Percentiles rank a stretch among this genome's conserved stretches.
Conservation (phyloP, 805 yeast species). For the Yarrowia sp. region DNA sequence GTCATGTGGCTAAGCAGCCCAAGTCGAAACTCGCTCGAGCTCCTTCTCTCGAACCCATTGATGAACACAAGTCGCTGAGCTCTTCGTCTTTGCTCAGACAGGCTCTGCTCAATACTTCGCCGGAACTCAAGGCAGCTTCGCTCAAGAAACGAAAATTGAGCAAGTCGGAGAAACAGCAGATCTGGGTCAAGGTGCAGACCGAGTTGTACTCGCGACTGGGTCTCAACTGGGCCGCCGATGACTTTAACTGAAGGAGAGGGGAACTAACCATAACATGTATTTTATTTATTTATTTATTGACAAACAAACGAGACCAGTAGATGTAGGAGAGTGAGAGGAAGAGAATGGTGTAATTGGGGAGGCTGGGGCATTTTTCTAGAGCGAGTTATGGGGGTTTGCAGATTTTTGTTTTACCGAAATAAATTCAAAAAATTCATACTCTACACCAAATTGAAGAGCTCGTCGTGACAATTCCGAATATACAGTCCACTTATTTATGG, state of each 20-base stretch:
- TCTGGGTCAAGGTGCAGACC: slow-evolving; percentile 66
- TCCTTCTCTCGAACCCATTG: slow-evolving; percentile 20
- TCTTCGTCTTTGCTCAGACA: slow-evolving; percentile 38
- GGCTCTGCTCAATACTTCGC: slow-evolving; percentile 39
- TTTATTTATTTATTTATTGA: slow-evolving; percentile 10
- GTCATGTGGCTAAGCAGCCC: slow-evolving; percentile 34
- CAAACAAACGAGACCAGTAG: background rate
- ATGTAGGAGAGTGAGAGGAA: too few species aligned
- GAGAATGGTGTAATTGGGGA: too few species aligned
- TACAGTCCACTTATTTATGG: too few species aligned
- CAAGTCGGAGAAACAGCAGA: slow-evolving; percentile 54
- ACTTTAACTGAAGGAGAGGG: slow-evolving; percentile 32
- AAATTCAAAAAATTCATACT: too few species aligned
- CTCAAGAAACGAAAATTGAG: slow-evolving; percentile 40
- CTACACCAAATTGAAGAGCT: too few species aligned
- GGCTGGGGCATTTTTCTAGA: background rate
- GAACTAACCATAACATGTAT: background rate
- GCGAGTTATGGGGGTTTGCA: too few species aligned
- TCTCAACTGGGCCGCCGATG: slow-evolving; percentile 52
- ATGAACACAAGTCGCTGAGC: slow-evolving; percentile 26
- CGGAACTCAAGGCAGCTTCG: slow-evolving; percentile 32
- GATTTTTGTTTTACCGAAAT: too few species aligned
- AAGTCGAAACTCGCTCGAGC: slow-evolving; percentile 8
- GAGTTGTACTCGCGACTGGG: slow-evolving; percentile 58
- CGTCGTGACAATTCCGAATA: too few species aligned